phyloP scores from a whole-genome alignment of 257 asterid species.

The Fraxinus cuspidata region DNA sequence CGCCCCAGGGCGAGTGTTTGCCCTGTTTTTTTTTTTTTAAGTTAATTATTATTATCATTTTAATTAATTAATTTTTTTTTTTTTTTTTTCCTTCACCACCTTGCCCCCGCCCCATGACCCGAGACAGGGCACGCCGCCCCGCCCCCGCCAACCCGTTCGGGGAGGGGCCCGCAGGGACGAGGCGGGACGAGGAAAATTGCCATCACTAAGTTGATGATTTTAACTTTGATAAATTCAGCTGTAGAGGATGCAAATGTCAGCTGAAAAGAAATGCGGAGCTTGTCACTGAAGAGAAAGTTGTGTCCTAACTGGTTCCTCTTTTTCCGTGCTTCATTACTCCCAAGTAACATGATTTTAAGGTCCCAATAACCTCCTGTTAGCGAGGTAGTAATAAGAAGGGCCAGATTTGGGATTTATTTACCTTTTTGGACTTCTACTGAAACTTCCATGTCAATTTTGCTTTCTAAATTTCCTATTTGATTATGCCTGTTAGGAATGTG shows the following conservation, averaged over 20 bases:
- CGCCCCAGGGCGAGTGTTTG: no score
- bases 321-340: neutral
- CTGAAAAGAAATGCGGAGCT: neutral
- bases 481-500: neutral
- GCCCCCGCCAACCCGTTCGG: no score
- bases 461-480: neutral
- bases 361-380: neutral
- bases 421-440: neutral
- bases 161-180: no score
- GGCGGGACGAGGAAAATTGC: no score
- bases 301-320: slow-evolving; percentile 1
- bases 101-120: no score
- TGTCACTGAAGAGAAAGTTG: neutral
- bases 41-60: no score
- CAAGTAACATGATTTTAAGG: neutral
- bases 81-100: no score
- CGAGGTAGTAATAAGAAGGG: neutral
- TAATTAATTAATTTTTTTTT: no score
- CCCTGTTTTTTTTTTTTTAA: no score
- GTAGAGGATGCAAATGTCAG: neutral
- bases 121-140: no score
- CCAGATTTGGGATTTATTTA: neutral
- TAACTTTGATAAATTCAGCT: neutral
- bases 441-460: neutral
- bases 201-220: neutral